Evolutionary conservation across 768 basidiomycete species (phyloP).

Genomic region (Neoboletus brunneissimus): DNA sequence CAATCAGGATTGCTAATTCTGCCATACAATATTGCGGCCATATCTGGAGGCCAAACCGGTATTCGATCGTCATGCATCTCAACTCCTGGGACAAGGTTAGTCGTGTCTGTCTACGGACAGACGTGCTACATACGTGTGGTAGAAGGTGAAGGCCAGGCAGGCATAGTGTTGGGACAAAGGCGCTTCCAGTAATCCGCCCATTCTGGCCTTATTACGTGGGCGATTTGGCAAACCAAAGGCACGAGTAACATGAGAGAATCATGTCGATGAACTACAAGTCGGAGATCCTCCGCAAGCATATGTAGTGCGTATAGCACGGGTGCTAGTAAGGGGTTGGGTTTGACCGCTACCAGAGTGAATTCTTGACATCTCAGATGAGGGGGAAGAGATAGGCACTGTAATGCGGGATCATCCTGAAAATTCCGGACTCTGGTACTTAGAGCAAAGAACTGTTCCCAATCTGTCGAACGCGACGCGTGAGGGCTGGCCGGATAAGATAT

Average conservation of each 20-base stretch:
- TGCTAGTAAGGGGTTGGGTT: conserved; percentile 47
- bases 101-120: neutral
- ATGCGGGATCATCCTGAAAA: conserved; percentile 59
- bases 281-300: conserved; percentile 68
- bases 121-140: conserved; percentile 25
- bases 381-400: conserved; percentile 45
- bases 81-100: conserved; percentile 34
- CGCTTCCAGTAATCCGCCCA: conserved; percentile 95
- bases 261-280: conserved; percentile 55
- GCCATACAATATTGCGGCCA: conserved; percentile 61
- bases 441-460: conserved; percentile 50
- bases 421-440: conserved; percentile 42
- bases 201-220: conserved; percentile 66
- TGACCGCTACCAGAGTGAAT: conserved; percentile 24
- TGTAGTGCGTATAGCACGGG: conserved; percentile 75
- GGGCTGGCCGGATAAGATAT: conserved; percentile 27
- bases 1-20: conserved; percentile 64
- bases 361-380: conserved; percentile 25
- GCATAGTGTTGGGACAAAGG: conserved; percentile 59
- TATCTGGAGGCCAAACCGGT: conserved; percentile 76
- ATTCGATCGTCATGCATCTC: conserved; percentile 64
- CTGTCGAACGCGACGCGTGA: conserved; percentile 14
- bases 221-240: conserved; percentile 61
- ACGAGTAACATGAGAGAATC: conserved; percentile 55
- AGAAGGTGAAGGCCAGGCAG: conserved; percentile 56